phyloP scores from a whole-genome alignment of 495 filamentous ascomycete species.

The Aspergillus affinis region DNA sequence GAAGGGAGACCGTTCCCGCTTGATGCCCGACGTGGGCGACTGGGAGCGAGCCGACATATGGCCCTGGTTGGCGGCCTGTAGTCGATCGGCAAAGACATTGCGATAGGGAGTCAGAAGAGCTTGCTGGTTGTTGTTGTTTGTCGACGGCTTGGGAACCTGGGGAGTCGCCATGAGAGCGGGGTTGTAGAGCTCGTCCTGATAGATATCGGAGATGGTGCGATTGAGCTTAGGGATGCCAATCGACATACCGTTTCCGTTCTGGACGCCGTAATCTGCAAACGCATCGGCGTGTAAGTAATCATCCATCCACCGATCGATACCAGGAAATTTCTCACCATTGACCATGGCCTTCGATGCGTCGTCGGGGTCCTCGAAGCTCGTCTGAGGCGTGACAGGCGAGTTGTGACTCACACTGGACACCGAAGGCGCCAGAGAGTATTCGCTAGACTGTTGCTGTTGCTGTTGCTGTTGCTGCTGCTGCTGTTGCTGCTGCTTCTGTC shows the following conservation, averaged over 20 bases:
- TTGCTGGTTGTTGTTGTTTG: slow-evolving; percentile 26
- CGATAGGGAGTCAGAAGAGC: slow-evolving; percentile 54
- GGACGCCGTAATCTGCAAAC: slow-evolving; percentile 45
- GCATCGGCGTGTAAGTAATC: slow-evolving; percentile 60
- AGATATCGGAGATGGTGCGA: slow-evolving; percentile 82
- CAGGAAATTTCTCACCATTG: slow-evolving; percentile 53
- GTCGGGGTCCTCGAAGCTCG: slow-evolving; percentile 51
- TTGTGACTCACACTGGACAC: slow-evolving; percentile 56
- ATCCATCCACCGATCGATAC: slow-evolving; percentile 54
- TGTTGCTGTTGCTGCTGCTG: slow-evolving; percentile 32
- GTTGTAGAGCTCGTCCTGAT: slow-evolving; percentile 82
- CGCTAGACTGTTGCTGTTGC: slow-evolving; percentile 30
- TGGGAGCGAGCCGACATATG: slow-evolving; percentile 63
- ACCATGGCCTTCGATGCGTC: slow-evolving; percentile 46
- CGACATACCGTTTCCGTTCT: slow-evolving; percentile 31
- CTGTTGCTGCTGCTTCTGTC: slow-evolving; percentile 33
- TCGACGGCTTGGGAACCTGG: slow-evolving; percentile 37
- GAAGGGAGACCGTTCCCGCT: slow-evolving; percentile 82
- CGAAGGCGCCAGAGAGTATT: slow-evolving; percentile 53
- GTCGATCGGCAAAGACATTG: slow-evolving; percentile 67
- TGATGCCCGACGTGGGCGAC: slow-evolving; percentile 51
- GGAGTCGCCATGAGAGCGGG: slow-evolving; percentile 57
- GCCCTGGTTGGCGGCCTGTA: slow-evolving; percentile 75
- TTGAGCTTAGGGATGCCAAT: slow-evolving; percentile 72
- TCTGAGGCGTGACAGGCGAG: slow-evolving; percentile 58